phyloP scores from a whole-genome alignment of 1,284 basidiomycete genomes.

The Sporisorium exsertum region DNA sequence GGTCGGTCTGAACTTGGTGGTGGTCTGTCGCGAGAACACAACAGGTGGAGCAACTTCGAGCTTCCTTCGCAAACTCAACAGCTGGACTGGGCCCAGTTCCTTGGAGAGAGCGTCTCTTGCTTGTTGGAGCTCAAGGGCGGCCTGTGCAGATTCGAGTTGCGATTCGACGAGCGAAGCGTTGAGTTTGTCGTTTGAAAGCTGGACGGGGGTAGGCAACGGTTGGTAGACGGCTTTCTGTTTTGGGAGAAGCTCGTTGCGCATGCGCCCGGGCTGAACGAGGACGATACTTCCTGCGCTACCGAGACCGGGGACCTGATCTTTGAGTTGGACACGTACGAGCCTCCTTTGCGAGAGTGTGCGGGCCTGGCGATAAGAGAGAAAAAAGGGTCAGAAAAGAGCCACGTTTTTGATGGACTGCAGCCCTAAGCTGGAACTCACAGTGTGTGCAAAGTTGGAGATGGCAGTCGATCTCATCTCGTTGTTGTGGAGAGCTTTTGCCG shows the following conservation, averaged over 20 bases:
- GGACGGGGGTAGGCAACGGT: slow-evolving; percentile 40
- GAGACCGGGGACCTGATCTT: slow-evolving; percentile 23
- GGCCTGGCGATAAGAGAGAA: slow-evolving; percentile 16
- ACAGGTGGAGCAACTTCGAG: slow-evolving; percentile 33
- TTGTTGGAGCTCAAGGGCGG: slow-evolving; percentile 13
- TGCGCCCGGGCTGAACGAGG: slow-evolving; percentile 47
- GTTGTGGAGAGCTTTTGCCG: background rate
- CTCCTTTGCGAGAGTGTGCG: slow-evolving; percentile 46
- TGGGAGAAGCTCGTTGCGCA: slow-evolving; percentile 50
- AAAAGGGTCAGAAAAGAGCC: background rate
- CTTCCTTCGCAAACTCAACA: slow-evolving; percentile 42
- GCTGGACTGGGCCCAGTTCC: slow-evolving; percentile 42
- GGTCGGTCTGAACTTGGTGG: slow-evolving; percentile 20
- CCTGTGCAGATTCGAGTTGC: slow-evolving; percentile 33
- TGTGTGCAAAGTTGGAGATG: slow-evolving; percentile 36
- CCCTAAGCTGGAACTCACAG: slow-evolving; percentile 22
- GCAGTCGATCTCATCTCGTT: slow-evolving; percentile 49
- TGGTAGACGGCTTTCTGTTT: slow-evolving; percentile 33
- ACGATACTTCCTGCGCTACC: slow-evolving; percentile 31
- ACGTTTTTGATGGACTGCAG: background rate
- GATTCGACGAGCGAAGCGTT: slow-evolving; percentile 24
- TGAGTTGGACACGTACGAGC: slow-evolving; percentile 51
- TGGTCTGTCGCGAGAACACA: slow-evolving; percentile 35
- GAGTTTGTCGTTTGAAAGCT: slow-evolving; percentile 18
- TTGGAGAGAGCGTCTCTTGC: slow-evolving; percentile 31